Evolutionary conservation across 208 protist genomes (phyloP), one percentile per base, ranked within the genome.

Genomic region (Crithidia sp.): DNA sequence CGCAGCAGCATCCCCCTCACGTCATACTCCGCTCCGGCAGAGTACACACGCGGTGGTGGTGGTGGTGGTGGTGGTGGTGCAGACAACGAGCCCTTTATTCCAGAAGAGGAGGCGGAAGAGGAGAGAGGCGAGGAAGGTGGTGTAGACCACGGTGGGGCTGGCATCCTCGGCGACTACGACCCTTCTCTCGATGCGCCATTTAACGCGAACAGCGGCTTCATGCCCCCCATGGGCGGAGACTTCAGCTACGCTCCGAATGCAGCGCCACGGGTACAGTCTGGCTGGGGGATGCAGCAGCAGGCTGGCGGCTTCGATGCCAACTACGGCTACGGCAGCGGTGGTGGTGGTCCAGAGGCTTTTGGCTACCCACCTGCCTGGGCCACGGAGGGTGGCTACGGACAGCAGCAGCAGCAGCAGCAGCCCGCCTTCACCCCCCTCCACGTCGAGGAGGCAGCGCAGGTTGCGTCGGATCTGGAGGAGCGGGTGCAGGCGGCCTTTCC

Each of bases 401-500:
- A 73, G 4, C 14, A 57, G 16, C 44, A 50, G 8, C 65, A 70
- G 53, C 43, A 52, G 45, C 60, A 66, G 45, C 41, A 55, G 45
- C 41, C 45, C 39, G 45, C n/a, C 49, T 53, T 57, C 47, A 41
- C 53, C 2, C 52, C 77, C 6, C 63, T 66, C 5, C 70, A 74
- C 58, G 77, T 72, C n/a, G 40, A 12, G 6, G 77, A 71, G 47
- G 80, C 56, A 16, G 77, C 69, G n/a, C 79, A 82, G 12, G 76
- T 83, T 36, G 70, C 78, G 13, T 63, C 43, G 3, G 78, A 79
- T 28, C 55, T 91, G n/a, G 76, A 85, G 54, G 86, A 91, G 60
- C 73, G 79, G 37, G 59, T 84, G 45, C 82, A 81, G 52, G 69
- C 78, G 13, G 72, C 74, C 37, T 91, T 94, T 60, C 76, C 80